Evolutionary conservation across 768 basidiomycete species (phyloP).

Genomic region (Boletus reticuloceps): DNA sequence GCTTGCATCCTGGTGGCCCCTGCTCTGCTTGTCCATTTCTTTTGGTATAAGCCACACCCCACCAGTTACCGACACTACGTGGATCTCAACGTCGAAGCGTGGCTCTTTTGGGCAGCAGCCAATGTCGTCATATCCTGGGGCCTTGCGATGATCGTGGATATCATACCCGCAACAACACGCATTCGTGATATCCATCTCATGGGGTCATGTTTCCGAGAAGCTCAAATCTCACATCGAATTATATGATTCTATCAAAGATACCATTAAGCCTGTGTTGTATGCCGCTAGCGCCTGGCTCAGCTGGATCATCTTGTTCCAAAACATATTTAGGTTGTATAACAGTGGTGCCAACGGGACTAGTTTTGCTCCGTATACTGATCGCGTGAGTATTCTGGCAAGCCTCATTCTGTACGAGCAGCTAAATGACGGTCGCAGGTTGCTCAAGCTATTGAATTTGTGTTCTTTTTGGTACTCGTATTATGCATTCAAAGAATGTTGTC

Average conservation of each 20-base stretch:
- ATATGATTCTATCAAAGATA: conserved; percentile 68
- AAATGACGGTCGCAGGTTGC: conserved; percentile 39
- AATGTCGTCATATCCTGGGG: conserved; percentile 80
- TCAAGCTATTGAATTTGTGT: conserved; percentile 68
- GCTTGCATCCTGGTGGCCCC: conserved; percentile 60
- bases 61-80: conserved; percentile 56
- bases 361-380: conserved; percentile 57
- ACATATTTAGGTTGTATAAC: conserved; percentile 61
- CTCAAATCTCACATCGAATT: conserved; percentile 66
- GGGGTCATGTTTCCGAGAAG: conserved; percentile 75
- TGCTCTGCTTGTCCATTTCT: conserved; percentile 63
- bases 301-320: conserved; percentile 72
- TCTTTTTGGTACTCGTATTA: conserved; percentile 68
- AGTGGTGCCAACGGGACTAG: conserved; percentile 38
- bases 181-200: conserved; percentile 53
- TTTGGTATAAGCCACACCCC: conserved; percentile 64
- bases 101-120: conserved; percentile 80
- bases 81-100: conserved; percentile 66
- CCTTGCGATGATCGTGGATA: conserved; percentile 68
- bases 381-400: conserved; percentile 37
- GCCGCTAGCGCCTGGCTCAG: conserved; percentile 68
- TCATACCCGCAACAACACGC: conserved; percentile 56
- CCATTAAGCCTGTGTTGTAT: conserved; percentile 69
- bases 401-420: not conserved
- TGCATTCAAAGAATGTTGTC: conserved; percentile 66